A percentile compares a stretch with the other conserved stretches of the same genome.
phyloP scores from a whole-genome alignment of 306 rosid species.

The Erythrophleum fordii region DNA sequence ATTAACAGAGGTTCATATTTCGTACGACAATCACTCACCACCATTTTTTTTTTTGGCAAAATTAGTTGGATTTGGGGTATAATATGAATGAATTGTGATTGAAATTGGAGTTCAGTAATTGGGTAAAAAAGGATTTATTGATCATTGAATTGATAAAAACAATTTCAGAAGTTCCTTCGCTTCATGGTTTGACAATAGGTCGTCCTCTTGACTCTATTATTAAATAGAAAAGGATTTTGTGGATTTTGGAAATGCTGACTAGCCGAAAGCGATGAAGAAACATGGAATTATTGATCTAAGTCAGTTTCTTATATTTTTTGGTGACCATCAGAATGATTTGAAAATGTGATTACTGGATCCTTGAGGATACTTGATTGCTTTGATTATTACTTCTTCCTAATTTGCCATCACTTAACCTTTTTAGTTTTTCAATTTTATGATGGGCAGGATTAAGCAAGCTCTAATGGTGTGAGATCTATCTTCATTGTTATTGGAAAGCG shows the following conservation, averaged over 20 bases:
- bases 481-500: too few species aligned
- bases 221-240: constrained; percentile 94
- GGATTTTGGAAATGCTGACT: constrained; percentile 89
- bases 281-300: constrained; percentile 71
- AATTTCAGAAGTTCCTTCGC: too few species aligned
- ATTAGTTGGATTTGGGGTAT: neutral
- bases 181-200: too few species aligned
- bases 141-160: too few species aligned
- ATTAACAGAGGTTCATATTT: constrained; percentile 70
- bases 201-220: too few species aligned
- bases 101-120: neutral
- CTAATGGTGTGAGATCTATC: too few species aligned
- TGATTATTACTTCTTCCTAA: constrained; percentile 15
- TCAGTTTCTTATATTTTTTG: constrained; percentile 85
- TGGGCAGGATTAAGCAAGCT: constrained; percentile 79
- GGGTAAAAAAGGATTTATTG: neutral
- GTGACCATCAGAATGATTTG: constrained; percentile 96
- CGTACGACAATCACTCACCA: too few species aligned
- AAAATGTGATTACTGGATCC: constrained; percentile 64
- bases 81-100: neutral
- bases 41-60: neutral
- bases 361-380: constrained; percentile 30
- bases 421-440: neutral
- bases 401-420: constrained; percentile 29
- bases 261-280: constrained; percentile 72